Conservation (phyloP, 2,329 filamentous ascomycete genomes). For the Xylariaceae sp. region DNA sequence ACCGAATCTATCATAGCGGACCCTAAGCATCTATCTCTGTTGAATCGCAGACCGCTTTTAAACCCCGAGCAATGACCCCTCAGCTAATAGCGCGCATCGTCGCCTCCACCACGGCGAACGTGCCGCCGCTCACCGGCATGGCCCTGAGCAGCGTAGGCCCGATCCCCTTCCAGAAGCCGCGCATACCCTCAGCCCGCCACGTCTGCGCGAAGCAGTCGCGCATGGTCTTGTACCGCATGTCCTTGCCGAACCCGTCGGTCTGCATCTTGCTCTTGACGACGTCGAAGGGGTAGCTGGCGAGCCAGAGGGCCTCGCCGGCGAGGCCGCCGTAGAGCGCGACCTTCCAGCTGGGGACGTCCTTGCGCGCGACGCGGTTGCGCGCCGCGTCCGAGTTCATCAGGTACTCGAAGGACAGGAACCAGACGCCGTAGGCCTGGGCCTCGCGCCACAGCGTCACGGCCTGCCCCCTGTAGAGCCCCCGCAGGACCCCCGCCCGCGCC, state of each 20-base stretch:
- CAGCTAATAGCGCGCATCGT: conserved; percentile 63
- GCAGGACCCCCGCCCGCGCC: conserved; percentile 61
- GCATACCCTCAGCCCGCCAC: conserved; percentile 72
- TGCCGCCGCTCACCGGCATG: conserved; percentile 97
- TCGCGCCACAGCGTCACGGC: conserved; percentile 85
- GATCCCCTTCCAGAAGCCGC: conserved; percentile 94
- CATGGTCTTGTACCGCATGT: conserved; percentile 78
- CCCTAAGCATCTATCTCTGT: conserved; percentile 21
- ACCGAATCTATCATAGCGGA: conserved; percentile 13
- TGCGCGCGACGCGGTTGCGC: conserved; percentile 74
- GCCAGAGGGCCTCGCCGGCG: conserved; percentile 92
- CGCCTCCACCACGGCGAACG: conserved; percentile 81
- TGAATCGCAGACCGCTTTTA: conserved; percentile 6
- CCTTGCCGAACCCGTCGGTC: conserved; percentile 82
- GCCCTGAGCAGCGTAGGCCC: conserved; percentile 88
- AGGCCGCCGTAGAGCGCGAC: conserved; percentile 90
- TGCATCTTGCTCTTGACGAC: conserved; percentile 99
- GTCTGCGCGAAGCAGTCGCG: conserved; percentile 86
- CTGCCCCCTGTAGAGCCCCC: conserved; percentile 84
- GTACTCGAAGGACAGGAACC: conserved; percentile 95
- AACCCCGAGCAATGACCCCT: neutral
- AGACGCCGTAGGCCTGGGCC: conserved; percentile 91
- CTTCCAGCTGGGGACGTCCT: conserved; percentile 80
- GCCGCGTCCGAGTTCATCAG: conserved; percentile 89
- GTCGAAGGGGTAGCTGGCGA: conserved; percentile 92